These are phyloP conservation scores for Trametes punicea DNA, from an alignment of 768 basidiomycete genomes.

Conservation along the genomic window DNA sequence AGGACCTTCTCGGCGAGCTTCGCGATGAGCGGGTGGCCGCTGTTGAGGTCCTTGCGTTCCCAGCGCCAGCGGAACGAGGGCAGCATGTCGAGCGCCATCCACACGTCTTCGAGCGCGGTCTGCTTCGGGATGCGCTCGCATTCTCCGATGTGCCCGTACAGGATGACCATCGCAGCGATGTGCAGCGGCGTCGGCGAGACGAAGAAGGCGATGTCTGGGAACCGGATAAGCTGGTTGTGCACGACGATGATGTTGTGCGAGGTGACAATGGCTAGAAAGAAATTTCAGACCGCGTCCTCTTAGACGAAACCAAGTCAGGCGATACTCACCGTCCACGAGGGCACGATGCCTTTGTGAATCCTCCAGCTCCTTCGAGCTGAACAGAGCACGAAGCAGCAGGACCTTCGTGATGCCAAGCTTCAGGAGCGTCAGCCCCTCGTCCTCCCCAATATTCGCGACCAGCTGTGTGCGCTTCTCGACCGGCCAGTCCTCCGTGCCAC, in stretches of 20 bases:
- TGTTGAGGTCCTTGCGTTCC: constrained; percentile 80
- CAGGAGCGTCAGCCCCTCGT: constrained; percentile 77
- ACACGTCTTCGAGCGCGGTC: constrained; percentile 76
- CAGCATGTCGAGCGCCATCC: constrained; percentile 85
- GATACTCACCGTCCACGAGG: constrained; percentile 65
- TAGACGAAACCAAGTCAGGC: neutral
- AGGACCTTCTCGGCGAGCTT: constrained; percentile 80
- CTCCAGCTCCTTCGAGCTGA: constrained; percentile 69
- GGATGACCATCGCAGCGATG: constrained; percentile 88
- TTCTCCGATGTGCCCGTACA: constrained; percentile 82
- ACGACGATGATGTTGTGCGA: constrained; percentile 86
- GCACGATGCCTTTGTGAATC: constrained; percentile 67
- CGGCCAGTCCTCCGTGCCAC: constrained; percentile 74
- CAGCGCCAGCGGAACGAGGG: constrained; percentile 90
- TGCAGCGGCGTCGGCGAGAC: constrained; percentile 86
- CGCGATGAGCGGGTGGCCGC: constrained; percentile 80
- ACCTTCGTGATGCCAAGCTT: constrained; percentile 83
- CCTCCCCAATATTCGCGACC: constrained; percentile 72
- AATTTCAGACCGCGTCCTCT: neutral
- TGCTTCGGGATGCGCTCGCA: constrained; percentile 62
- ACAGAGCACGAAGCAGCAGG: constrained; percentile 71
- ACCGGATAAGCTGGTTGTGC: constrained; percentile 78
- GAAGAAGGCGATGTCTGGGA: constrained; percentile 86
- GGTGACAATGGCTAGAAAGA: constrained; percentile 65
- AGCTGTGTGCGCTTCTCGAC: constrained; percentile 61